Conservation (phyloP, 106 monocot species). For the Posidonia australis region DNA sequence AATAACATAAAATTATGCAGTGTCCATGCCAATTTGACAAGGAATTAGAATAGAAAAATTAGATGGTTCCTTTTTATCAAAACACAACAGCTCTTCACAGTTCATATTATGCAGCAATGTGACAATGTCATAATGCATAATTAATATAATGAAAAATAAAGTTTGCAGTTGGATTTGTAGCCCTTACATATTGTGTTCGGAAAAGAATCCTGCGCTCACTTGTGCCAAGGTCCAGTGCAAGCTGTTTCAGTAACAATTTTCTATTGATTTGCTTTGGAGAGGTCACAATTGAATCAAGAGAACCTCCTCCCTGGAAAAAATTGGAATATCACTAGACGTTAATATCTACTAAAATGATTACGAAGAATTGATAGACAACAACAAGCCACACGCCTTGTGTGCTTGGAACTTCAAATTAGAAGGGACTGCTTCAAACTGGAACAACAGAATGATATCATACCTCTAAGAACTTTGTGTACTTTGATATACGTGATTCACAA, state of each 20-base stretch:
- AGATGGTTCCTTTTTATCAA: too few species aligned
- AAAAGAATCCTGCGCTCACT: conserved; percentile 84
- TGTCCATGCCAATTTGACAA: too few species aligned
- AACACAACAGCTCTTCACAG: neutral
- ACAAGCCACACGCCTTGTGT: too few species aligned
- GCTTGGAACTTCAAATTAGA: too few species aligned
- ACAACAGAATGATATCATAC: conserved; percentile 16
- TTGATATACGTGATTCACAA: conserved; percentile 66
- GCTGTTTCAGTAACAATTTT: conserved; percentile 62
- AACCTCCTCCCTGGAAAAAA: conserved; percentile 31
- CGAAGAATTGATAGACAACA: too few species aligned
- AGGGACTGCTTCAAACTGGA: neutral
- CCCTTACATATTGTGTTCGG: conserved; percentile 78
- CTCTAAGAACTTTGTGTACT: conserved; percentile 82
- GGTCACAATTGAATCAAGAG: conserved; percentile 28
- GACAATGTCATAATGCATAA: neutral
- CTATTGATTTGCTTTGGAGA: conserved; percentile 56
- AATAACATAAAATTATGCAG: too few species aligned
- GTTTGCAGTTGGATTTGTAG: neutral
- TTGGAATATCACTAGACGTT: neutral
- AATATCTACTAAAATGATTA: neutral
- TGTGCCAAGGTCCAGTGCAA: conserved; percentile 62
- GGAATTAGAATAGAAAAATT: too few species aligned
- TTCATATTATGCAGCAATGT: neutral
- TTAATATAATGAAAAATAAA: neutral